Conservation (phyloP, 192 early-diverging fungal genomes). For the Bifiguratus adelaidae region DNA sequence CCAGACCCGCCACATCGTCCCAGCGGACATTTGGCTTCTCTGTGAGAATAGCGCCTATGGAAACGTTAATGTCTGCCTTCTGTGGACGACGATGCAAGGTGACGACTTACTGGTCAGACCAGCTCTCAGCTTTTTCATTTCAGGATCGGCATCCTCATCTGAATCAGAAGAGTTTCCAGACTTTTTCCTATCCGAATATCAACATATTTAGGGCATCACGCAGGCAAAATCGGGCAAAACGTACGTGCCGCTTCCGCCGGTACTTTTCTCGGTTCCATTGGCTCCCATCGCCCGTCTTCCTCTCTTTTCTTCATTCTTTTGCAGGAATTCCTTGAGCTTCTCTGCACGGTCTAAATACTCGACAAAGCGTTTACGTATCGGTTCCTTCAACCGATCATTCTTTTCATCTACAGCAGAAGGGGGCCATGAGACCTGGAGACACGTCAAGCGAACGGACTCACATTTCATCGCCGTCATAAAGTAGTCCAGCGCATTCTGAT, state of each 20-base stretch:
- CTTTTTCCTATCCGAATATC: constrained; percentile 13
- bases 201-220: neutral
- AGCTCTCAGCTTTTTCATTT: constrained; percentile 67
- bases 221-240: neutral
- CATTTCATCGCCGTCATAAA: constrained; percentile 94
- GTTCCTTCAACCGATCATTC: constrained; percentile 76
- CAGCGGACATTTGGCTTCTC: constrained; percentile 97
- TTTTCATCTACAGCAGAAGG: constrained; percentile 68
- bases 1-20: constrained; percentile 96
- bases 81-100: neutral
- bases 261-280: constrained; percentile 28
- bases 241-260: constrained; percentile 16
- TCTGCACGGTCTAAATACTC: constrained; percentile 93
- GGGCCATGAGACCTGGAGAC: neutral
- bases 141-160: constrained; percentile 54
- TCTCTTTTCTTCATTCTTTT: constrained; percentile 55
- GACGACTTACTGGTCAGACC: constrained; percentile 35
- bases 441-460: constrained; percentile 17
- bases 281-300: constrained; percentile 51
- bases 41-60: constrained; percentile 71
- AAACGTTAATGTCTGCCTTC: neutral
- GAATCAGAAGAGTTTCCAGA: constrained; percentile 19
- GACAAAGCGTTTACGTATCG: constrained; percentile 79
- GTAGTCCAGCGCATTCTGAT: constrained; percentile 85
- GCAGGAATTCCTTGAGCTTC: constrained; percentile 80